Conservation (phyloP, 2,329 filamentous ascomycete genomes). For the Kalmusia sp. region DNA sequence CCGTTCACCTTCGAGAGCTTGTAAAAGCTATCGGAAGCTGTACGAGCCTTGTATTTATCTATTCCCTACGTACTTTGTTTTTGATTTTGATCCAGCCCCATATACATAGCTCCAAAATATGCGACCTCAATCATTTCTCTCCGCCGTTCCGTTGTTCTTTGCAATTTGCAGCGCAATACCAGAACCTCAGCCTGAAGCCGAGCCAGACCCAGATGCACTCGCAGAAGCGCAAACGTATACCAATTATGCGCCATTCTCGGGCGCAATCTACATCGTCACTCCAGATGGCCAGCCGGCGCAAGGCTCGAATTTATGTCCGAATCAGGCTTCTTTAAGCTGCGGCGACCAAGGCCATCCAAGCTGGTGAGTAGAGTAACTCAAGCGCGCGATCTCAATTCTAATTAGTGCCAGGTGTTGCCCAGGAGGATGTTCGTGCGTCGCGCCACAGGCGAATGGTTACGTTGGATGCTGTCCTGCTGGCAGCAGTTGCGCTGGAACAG, state of each 20-base stretch:
- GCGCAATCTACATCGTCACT: slow-evolving; percentile 48
- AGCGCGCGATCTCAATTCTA: background rate
- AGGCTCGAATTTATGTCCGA: slow-evolving; percentile 41
- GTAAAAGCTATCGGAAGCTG: slow-evolving; percentile 10
- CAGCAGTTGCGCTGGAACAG: slow-evolving; percentile 38
- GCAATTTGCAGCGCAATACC: slow-evolving; percentile 28
- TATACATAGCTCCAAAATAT: slow-evolving; percentile 15
- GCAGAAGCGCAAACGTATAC: slow-evolving; percentile 33
- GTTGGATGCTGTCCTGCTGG: slow-evolving; percentile 49
- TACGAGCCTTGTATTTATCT: background rate
- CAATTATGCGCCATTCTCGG: slow-evolving; percentile 49
- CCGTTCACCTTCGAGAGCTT: slow-evolving; percentile 1
- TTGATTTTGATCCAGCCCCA: background rate
- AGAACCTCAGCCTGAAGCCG: slow-evolving; percentile 31
- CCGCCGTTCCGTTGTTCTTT: slow-evolving; percentile 18
- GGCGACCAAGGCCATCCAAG: slow-evolving; percentile 49
- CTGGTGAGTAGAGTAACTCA: slow-evolving; percentile 43
- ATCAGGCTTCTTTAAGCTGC: slow-evolving; percentile 49
- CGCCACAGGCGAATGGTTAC: slow-evolving; percentile 37
- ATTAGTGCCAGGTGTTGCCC: slow-evolving; percentile 44
- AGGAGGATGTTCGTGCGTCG: slow-evolving; percentile 41
- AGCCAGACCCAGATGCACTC: slow-evolving; percentile 23
- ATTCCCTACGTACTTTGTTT: background rate
- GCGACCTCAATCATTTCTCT: slow-evolving; percentile 21
- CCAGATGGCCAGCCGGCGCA: slow-evolving; percentile 43